These are phyloP conservation scores for Fusarium sororula DNA, from an alignment of 2,329 filamentous ascomycete species.

Conservation along the genomic window DNA sequence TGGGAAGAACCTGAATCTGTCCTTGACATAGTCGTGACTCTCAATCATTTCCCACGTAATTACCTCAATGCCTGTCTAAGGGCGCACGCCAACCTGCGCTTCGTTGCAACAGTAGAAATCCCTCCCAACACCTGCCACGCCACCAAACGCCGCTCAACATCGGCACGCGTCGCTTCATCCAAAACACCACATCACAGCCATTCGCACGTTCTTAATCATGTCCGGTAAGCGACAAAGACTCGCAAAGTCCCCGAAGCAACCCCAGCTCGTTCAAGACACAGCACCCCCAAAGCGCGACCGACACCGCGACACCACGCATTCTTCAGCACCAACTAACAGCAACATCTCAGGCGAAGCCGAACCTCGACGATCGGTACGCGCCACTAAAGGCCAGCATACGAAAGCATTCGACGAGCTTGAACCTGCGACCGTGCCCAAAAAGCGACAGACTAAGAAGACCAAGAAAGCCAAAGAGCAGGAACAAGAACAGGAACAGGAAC, in stretches of 20 bases:
- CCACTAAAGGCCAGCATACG: slow-evolving; percentile 94
- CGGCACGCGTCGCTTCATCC: slow-evolving; percentile 17
- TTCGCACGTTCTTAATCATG: slow-evolving; percentile 39
- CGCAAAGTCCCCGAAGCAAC: slow-evolving; percentile 25
- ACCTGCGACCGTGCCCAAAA: slow-evolving; percentile 62
- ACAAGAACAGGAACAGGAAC: slow-evolving; percentile 56
- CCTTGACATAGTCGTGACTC: slow-evolving; percentile 48
- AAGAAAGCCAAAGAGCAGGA: slow-evolving; percentile 65
- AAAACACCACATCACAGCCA: background rate
- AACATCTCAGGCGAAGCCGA: slow-evolving; percentile 64
- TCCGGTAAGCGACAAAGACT: slow-evolving; percentile 48
- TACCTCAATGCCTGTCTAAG: slow-evolving; percentile 44
- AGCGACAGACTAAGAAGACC: slow-evolving; percentile 57
- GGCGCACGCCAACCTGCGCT: slow-evolving; percentile 37
- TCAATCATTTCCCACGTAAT: slow-evolving; percentile 48
- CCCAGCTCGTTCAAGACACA: slow-evolving; percentile 12
- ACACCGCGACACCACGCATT: slow-evolving; percentile 11
- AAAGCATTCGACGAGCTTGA: slow-evolving; percentile 86
- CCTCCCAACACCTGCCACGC: slow-evolving; percentile 26
- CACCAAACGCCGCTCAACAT: slow-evolving; percentile 13
- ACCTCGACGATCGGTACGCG: slow-evolving; percentile 91
- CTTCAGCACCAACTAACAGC: slow-evolving; percentile 34
- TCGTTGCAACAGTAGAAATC: slow-evolving; percentile 44
- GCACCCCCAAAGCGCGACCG: slow-evolving; percentile 14
- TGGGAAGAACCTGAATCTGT: slow-evolving; percentile 38